Base-by-base conservation (phyloP, 2,329 filamentous ascomycete genomes). In the Coniella vitis region DNA sequence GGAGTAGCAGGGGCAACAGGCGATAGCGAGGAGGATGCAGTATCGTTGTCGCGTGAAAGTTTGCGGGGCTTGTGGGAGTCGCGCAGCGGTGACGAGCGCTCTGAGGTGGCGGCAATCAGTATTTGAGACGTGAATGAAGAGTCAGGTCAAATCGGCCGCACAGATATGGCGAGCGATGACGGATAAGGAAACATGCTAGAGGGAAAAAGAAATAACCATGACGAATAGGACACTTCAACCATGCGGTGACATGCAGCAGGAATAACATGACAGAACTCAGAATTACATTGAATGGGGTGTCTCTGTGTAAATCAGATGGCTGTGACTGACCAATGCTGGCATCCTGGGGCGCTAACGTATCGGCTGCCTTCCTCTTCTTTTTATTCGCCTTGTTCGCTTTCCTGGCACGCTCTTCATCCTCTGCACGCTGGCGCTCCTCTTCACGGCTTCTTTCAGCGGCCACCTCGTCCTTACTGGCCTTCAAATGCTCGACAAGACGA, bases 361-460 rank as follows among this genome's bases (percentile, higher is more conserved):
- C 81, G 7, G 78, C 71, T 20, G 84, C 86, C 68, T 89, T 90
- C 63, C 86, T 83, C 71, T 87, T 90, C 74, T 87, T 90, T 56
- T 85, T 76, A 64, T 90, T 90, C n/a, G 52, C 52, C 56, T 85
- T 76, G 64, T 90, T 90, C 3, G 49, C 49, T 59, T 79, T 79
- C 19, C 68, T 65, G 45, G 73, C 71, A 41, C 63, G 58, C 52
- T 66, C 65, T 53, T 71, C 71, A 38, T 78, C 76, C 22, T 65
- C 73, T 46, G 72, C 58, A 72, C 63, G 76, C 67, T 61, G 62
- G 46, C 69, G 69, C 60, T 74, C 72, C 34, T 77, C 75, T 48
- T 80, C 73, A 40, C 70, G 64, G 36, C 75, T 69, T 52, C 66
- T 61, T 52, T 71, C 67, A 13, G 63, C 63, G 16, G 69, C 68